phyloP scores from a whole-genome alignment of 306 rosid species.

The Trifolium subterraneum region DNA sequence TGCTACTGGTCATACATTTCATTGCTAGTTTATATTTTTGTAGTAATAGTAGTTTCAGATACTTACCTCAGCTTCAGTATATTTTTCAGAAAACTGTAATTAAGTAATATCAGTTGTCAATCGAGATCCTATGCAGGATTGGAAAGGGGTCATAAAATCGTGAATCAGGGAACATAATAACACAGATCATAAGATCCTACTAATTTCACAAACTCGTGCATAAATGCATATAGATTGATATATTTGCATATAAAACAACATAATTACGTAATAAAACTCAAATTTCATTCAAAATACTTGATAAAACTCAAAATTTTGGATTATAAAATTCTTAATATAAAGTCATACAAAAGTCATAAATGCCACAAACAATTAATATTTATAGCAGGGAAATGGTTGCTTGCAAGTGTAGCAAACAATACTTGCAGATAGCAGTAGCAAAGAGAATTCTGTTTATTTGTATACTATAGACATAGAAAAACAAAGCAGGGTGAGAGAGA shows the following conservation, averaged over 20 bases:
- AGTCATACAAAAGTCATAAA: neutral
- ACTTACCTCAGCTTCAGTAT: neutral
- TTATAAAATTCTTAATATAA: too few relatives aligned
- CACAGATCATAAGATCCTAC: too few relatives aligned
- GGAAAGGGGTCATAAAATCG: too few relatives aligned
- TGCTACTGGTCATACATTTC: neutral
- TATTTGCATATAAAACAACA: too few relatives aligned
- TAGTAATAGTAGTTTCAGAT: neutral
- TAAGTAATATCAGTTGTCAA: neutral
- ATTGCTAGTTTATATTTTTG: slow-evolving; percentile 13
- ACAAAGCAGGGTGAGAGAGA: neutral
- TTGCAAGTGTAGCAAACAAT: neutral
- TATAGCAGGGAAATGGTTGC: neutral
- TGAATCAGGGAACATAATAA: too few relatives aligned
- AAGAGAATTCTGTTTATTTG: neutral
- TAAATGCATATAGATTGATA: too few relatives aligned
- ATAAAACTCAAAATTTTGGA: too few relatives aligned
- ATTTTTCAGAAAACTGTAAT: slow-evolving; percentile 24
- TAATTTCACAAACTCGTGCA: too few relatives aligned
- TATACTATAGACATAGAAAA: neutral
- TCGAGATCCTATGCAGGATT: too few relatives aligned
- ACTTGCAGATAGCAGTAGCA: neutral
- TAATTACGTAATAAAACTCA: too few relatives aligned
- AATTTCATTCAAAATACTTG: too few relatives aligned
- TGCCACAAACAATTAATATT: neutral